phyloP scores from a whole-genome alignment of 306 rosid species.

The Cicer yamashitae region DNA sequence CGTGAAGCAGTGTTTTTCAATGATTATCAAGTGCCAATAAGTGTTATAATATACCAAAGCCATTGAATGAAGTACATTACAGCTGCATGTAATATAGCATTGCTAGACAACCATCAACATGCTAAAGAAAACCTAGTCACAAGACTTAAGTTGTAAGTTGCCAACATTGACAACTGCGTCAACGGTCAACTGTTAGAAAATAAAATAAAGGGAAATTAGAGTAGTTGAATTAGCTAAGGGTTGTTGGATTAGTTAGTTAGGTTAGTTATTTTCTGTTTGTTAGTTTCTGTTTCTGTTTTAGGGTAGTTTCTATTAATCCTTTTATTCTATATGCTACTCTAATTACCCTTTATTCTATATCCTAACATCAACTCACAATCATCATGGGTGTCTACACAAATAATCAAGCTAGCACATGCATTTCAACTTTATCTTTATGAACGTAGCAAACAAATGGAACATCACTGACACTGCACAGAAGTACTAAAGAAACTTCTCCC shows the following conservation, averaged over 20 bases:
- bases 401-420: background rate
- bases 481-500: background rate
- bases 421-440: background rate
- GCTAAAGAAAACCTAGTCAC: background rate
- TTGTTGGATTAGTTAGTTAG: too few species aligned
- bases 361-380: background rate
- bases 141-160: background rate
- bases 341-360: too few species aligned
- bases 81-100: background rate
- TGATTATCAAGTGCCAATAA: constrained; percentile 2
- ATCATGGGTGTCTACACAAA: background rate
- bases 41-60: constrained; percentile 16
- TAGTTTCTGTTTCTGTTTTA: too few species aligned
- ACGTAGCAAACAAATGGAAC: constrained; percentile 6
- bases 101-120: background rate
- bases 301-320: too few species aligned
- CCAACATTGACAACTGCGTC: background rate
- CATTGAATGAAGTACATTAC: background rate
- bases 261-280: too few species aligned
- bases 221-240: too few species aligned
- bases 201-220: too few species aligned
- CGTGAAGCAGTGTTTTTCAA: background rate
- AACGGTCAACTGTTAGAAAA: too few species aligned
- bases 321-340: too few species aligned
- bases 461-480: background rate